Evolutionary conservation across 202 grass and related monocot genomes (phyloP), one percentile per base, ranked within the genome.

Genomic region (Dendrocalamus latiflorus): DNA sequence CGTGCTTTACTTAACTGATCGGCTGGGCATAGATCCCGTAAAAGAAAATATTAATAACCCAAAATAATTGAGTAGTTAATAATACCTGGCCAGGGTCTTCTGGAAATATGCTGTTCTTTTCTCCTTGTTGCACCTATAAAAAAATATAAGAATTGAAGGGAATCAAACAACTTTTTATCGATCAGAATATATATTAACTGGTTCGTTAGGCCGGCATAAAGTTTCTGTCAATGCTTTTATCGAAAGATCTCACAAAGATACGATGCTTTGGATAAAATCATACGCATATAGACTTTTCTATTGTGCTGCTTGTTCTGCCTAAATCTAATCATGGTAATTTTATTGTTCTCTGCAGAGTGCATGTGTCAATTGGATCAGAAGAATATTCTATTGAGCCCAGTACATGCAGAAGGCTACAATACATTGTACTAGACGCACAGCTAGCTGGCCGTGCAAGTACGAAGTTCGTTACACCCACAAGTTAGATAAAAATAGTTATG

Each of bases 31-130:
- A 59, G 85, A 90, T 90, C 85, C 85, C 77, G 78, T 48, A 51
- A 72, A 77, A 48, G 18, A 53, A 77, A 56, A 6, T 14, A 33
- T 72, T 75, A 34, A 45, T 45, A 69, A 68, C 21, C 36, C 48
- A 33, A 63, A 72, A 76, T 83, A 45, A 83, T 83, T 30, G 67
- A 90, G 50, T 74, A 90, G 51, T 69, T 90, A 78, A 89, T 49
- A 60, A 83, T 93, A 93, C 91, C 88, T 90, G 88, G 28, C 85
- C 88, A 90, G n/a, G n/a, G n/a, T n/a, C n/a, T n/a, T n/a, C n/a
- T n/a, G n/a, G n/a, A n/a, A n/a, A n/a, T n/a, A n/a, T 88, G 83
- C 41, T 72, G 57, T 47, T 87, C 68, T 62, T 88, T 53, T 87
- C 73, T 75, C 68, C 85, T 28, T 76, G 87, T 51, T 82, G 87